These are phyloP conservation scores for Heterobasidion occidentale DNA, from an alignment of 1,284 basidiomycete genomes.

Conservation along the genomic window DNA sequence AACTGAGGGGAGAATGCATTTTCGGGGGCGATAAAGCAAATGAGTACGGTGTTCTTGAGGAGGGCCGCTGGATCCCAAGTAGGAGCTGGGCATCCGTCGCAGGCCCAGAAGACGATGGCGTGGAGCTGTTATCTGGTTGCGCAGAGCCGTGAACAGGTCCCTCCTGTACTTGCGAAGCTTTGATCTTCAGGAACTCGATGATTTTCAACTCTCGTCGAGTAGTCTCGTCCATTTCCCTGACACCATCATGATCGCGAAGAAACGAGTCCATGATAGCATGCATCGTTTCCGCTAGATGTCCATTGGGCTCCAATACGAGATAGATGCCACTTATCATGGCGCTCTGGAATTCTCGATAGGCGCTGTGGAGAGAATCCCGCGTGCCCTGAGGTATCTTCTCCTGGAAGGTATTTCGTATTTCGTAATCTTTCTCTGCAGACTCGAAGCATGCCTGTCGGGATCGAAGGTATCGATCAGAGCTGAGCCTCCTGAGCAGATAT, in stretches of 20 bases:
- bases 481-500: slow-evolving; percentile 65
- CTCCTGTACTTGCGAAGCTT: slow-evolving; percentile 43
- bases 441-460: slow-evolving; percentile 76
- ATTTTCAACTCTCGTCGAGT: slow-evolving; percentile 74
- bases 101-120: slow-evolving; percentile 10
- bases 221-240: slow-evolving; percentile 70
- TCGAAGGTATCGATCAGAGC: slow-evolving; percentile 67
- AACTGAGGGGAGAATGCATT: slow-evolving; percentile 4
- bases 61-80: slow-evolving; percentile 36
- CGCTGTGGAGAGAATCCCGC: slow-evolving; percentile 64
- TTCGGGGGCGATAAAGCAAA: slow-evolving; percentile 6
- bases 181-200: slow-evolving; percentile 69
- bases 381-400: slow-evolving; percentile 52
- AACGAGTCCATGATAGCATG: slow-evolving; percentile 72
- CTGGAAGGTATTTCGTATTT: slow-evolving; percentile 61
- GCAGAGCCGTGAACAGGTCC: slow-evolving; percentile 2
- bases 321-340: slow-evolving; percentile 84
- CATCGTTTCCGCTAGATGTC: slow-evolving; percentile 61
- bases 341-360: slow-evolving; percentile 78
- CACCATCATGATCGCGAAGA: slow-evolving; percentile 61
- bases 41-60: not conserved
- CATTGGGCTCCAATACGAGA: slow-evolving; percentile 68
- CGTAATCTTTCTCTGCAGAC: slow-evolving; percentile 69
- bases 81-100: slow-evolving; percentile 37
- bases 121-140: not conserved